Evolutionary conservation across 352 stramenopile genomes (phyloP).

Genomic region (Phytophthora melonis): DNA sequence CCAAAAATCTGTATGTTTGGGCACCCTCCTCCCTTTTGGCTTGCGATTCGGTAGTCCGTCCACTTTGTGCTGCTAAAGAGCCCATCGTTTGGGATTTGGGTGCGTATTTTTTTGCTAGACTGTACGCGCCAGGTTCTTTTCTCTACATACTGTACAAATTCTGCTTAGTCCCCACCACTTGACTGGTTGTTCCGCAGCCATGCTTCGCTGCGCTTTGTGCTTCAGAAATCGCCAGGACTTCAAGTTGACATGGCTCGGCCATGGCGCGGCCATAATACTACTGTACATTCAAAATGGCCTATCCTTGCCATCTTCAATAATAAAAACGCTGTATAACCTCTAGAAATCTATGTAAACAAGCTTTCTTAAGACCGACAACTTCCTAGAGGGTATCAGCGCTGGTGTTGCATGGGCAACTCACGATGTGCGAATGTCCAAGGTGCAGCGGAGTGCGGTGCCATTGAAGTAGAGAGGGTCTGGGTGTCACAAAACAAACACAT

Average conservation of each 20-base stretch:
- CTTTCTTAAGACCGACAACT: neutral
- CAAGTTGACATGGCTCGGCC: slow-evolving; percentile 39
- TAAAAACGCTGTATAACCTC: slow-evolving; percentile 11
- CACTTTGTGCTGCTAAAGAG: neutral
- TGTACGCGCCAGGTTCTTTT: slow-evolving; percentile 13
- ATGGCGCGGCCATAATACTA: slow-evolving; percentile 23
- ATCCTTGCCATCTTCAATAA: slow-evolving; percentile 38
- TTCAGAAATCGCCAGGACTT: slow-evolving; percentile 42
- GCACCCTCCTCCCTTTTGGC: too few relatives aligned
- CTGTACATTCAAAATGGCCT: slow-evolving; percentile 23
- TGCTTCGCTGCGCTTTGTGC: slow-evolving; percentile 22
- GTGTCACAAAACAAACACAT: neutral
- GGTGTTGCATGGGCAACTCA: too few relatives aligned
- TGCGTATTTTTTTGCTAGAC: slow-evolving; percentile 29
- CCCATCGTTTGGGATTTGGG: slow-evolving; percentile 12
- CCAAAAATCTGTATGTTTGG: too few relatives aligned
- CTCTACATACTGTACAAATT: slow-evolving; percentile 14
- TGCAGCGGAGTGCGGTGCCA: neutral
- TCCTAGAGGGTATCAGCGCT: neutral
- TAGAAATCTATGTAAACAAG: slow-evolving; percentile 6
- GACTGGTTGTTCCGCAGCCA: slow-evolving; percentile 12
- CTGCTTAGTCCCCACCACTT: slow-evolving; percentile 5
- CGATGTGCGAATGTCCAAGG: too few relatives aligned
- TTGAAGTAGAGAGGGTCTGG: neutral
- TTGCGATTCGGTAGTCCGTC: neutral